Evolutionary conservation across 306 rosid genomes (phyloP).

Genomic region (Urtica urens): DNA sequence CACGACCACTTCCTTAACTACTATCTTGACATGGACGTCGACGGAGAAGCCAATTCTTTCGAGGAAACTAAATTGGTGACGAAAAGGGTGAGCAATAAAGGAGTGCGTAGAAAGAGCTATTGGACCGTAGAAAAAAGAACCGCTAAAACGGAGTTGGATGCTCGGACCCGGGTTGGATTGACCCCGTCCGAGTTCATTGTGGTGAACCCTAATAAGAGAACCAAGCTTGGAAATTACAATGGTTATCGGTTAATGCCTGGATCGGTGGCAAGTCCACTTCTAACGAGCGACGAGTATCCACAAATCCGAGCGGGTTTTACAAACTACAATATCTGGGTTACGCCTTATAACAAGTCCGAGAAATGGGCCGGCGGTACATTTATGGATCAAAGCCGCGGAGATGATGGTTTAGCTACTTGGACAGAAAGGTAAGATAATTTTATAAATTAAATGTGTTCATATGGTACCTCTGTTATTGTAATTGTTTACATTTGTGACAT

Average conservation of each 20-base stretch:
- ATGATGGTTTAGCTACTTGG: conserved; percentile 43
- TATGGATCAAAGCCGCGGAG: conserved; percentile 41
- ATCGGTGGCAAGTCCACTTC: conserved; percentile 22
- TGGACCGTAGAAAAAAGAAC: conserved; percentile 28
- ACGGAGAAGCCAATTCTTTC: conserved; percentile 43
- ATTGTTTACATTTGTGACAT: neutral
- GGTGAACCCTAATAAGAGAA: conserved; percentile 50
- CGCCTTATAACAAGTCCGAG: conserved; percentile 65
- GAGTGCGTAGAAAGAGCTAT: conserved; percentile 40
- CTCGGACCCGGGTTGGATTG: conserved; percentile 20
- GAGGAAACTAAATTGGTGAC: conserved; percentile 40
- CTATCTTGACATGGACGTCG: conserved; percentile 54
- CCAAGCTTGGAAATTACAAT: conserved; percentile 32
- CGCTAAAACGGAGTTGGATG: conserved; percentile 32
- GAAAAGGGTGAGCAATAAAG: conserved; percentile 8
- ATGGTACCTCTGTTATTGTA: too few species aligned
- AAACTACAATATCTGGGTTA: conserved; percentile 43
- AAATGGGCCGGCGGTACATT: conserved; percentile 51
- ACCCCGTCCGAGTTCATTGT: conserved; percentile 30
- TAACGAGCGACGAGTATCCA: conserved; percentile 43
- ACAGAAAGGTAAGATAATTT: conserved; percentile 14
- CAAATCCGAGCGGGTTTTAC: conserved; percentile 54
- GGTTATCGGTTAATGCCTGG: conserved; percentile 51
- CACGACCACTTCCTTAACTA: conserved; percentile 54
- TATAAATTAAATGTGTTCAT: too few species aligned